Evolutionary conservation across 2,329 filamentous ascomycete genomes (phyloP).

Genomic region (Chaetomiaceae sp.): DNA sequence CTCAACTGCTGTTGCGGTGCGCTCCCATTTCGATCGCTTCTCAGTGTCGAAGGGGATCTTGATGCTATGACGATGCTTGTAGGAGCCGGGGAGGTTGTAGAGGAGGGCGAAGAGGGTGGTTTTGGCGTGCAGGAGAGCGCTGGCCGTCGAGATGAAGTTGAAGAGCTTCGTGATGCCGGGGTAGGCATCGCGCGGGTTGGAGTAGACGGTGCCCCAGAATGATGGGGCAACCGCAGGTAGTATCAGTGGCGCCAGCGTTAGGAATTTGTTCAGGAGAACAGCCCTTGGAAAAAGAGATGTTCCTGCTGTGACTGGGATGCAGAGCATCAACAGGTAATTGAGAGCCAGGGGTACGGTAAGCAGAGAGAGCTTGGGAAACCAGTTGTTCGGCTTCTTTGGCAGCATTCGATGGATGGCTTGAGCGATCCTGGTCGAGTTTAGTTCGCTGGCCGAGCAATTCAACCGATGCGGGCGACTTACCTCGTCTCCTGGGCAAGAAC

Average conservation of each 20-base stretch:
- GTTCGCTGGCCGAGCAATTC: neutral
- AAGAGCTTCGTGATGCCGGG: slow-evolving; percentile 44
- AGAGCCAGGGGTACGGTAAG: slow-evolving; percentile 33
- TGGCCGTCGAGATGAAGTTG: slow-evolving; percentile 41
- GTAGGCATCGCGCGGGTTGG: slow-evolving; percentile 37
- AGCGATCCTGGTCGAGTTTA: slow-evolving; percentile 21
- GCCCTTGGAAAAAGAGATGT: slow-evolving; percentile 38
- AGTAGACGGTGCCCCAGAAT: slow-evolving; percentile 45
- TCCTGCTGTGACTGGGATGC: slow-evolving; percentile 39
- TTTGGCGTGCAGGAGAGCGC: slow-evolving; percentile 43
- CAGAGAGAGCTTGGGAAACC: slow-evolving; percentile 38
- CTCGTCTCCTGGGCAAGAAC: slow-evolving; percentile 32
- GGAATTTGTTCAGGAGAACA: slow-evolving; percentile 30
- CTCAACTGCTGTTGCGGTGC: slow-evolving; percentile 41
- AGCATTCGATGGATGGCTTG: slow-evolving; percentile 28
- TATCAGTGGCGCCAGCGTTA: slow-evolving; percentile 44
- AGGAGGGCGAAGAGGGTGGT: slow-evolving; percentile 40
- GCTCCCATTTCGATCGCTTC: slow-evolving; percentile 41
- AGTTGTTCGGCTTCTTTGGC: slow-evolving; percentile 41
- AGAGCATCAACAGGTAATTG: slow-evolving; percentile 35
- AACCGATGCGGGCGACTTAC: slow-evolving; percentile 22
- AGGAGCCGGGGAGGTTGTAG: slow-evolving; percentile 44
- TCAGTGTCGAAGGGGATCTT: slow-evolving; percentile 44
- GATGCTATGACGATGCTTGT: slow-evolving; percentile 46
- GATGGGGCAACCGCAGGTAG: slow-evolving; percentile 44